Base-by-base conservation (phyloP, 2,329 filamentous ascomycete species). In the Cytospora schulzeri region DNA sequence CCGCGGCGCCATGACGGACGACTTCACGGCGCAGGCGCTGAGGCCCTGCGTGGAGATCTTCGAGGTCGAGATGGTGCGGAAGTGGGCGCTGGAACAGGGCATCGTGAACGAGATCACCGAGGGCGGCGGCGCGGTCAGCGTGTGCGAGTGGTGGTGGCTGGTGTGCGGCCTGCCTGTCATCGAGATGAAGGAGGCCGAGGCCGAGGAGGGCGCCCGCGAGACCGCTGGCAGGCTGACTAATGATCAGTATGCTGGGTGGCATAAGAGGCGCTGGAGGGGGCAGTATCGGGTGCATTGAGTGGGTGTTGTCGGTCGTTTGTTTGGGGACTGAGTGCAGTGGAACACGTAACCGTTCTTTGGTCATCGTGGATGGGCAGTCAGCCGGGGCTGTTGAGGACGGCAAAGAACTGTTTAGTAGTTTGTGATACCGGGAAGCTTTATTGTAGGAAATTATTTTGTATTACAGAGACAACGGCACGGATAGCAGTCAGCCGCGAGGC, bases 81-180 rank as follows among this genome's bases (percentile, higher is more conserved):
- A 81, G 5, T 91, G 88, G 89, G 83, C 84, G 4, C 78, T 78
- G 66, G 68, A 76, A 26, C 77, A 83, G 2, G 87, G 85, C 0
- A 70, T 89, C 1, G 71, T 88, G 11, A 75, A 76, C 63, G 74
- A 76, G 59, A 75, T 80, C 41, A 73, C 78, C 22, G 71, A 70
- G 55, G 77, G 75, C 55, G 72, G 67, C 55, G 57, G 68, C 60
- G 58, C 51, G 14, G 54, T 60, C 8, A 65, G 50, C 7, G 81
- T 84, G 4, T 78, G 77, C 28, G 87, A 89, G 73, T 90, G 87
- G 88, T 91, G 88, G 88, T 91, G 88, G 85, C 73, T 88, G 59
- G 80, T 83, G 26, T 78, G 84, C 1, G 83, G 80, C n/a, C 70
- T 72, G 58, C 72, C 65, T 19, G 45, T 66, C 38, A 57, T 57